Evolutionary conservation across 2,329 filamentous ascomycete species (phyloP).

Genomic region (Exophiala sideris): DNA sequence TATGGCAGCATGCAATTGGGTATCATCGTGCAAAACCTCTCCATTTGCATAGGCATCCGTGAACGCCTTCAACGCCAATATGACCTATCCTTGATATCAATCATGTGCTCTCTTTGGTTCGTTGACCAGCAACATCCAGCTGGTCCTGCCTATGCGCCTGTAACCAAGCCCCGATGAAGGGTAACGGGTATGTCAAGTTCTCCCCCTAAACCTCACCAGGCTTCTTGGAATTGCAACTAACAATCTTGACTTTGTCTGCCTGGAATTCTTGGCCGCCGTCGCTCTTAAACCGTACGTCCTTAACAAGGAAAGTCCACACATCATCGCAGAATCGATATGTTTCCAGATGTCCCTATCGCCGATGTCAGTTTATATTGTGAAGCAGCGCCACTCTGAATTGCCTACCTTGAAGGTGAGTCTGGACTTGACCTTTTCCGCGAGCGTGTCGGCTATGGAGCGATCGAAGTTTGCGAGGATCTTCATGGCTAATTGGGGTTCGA

Average conservation of each 20-base stretch:
- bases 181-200: not conserved
- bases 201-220: slow-evolving; percentile 52
- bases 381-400: not conserved
- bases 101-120: too few species aligned
- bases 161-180: too few species aligned
- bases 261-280: slow-evolving; percentile 72
- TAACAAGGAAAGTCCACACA: slow-evolving; percentile 99
- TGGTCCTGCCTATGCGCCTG: too few species aligned
- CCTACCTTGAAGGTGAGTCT: slow-evolving; percentile 88
- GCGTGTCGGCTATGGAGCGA: slow-evolving; percentile 82
- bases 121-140: too few species aligned
- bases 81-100: too few species aligned
- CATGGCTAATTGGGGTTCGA: slow-evolving; percentile 98
- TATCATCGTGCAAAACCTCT: too few species aligned
- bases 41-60: too few species aligned
- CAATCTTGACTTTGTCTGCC: slow-evolving; percentile 96
- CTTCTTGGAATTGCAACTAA: slow-evolving; percentile 91
- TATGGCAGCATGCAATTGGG: too few species aligned
- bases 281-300: slow-evolving; percentile 98
- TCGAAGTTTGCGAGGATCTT: slow-evolving; percentile 97
- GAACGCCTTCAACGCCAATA: too few species aligned
- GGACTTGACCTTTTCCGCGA: slow-evolving; percentile 89
- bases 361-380: slow-evolving; percentile 2
- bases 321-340: slow-evolving; percentile 99
- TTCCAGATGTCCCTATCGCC: slow-evolving; percentile 78